These are phyloP conservation scores for Pouteria glomerata DNA, from an alignment of 148 eudicot species.

Conservation along the genomic window DNA sequence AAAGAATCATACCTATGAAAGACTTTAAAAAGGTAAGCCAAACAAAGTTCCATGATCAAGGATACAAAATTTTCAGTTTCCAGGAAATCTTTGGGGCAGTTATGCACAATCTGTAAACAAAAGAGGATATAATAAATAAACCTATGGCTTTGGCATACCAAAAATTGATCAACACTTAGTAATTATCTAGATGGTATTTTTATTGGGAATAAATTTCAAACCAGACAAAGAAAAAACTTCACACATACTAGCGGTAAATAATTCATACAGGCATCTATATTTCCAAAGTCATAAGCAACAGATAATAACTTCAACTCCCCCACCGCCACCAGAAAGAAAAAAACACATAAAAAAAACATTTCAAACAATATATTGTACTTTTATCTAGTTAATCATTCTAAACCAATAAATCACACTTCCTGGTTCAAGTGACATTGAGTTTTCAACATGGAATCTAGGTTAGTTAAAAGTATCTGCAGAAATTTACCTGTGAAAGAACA, in stretches of 20 bases:
- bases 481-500: constrained; percentile 68
- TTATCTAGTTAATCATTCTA: neutral
- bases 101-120: constrained; percentile 63
- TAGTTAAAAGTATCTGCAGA: neutral
- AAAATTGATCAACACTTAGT: neutral
- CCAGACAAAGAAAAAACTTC: neutral
- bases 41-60: constrained; percentile 62
- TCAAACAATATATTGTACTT: neutral
- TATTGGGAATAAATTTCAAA: neutral
- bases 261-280: neutral
- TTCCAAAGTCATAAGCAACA: neutral
- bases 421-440: neutral
- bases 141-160: neutral
- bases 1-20: constrained; percentile 41
- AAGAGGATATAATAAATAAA: constrained; percentile 7
- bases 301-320: neutral
- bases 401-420: neutral
- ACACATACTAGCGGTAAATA: neutral
- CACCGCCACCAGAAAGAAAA: neutral
- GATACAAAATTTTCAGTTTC: constrained; percentile 45
- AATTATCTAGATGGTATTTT: neutral
- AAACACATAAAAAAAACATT: neutral
- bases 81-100: constrained; percentile 73
- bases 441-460: neutral
- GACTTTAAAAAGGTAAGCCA: constrained; percentile 53